Base-by-base conservation (phyloP, 2,329 filamentous ascomycete genomes). In the Ophiocordyceps camponoti-floridani region DNA sequence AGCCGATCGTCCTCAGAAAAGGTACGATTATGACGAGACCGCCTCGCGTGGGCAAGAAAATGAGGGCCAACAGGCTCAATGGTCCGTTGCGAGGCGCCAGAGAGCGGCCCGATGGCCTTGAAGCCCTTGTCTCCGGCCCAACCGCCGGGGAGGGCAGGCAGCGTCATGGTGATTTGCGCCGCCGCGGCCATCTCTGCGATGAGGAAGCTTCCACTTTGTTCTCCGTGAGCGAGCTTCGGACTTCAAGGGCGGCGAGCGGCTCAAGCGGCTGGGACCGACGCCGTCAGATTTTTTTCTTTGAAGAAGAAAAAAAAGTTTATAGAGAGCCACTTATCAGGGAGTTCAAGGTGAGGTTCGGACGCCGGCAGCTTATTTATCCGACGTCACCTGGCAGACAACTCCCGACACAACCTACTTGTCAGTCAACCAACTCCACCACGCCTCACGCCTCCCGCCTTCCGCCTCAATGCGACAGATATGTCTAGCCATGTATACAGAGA, bases 1-100 rank as follows among this genome's bases (percentile, higher is more conserved):
- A 98, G 93, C 53, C 88, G 84, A 64, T 98, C 91, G 66, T 98
- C 91, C 68, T 98, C 89, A 58, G 85, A 94, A 68, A 98, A 98
- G 44, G 91, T 98, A 59, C 91, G 87, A 72, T 94, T 86, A 68
- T 96, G 88, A 52, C 88, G 83, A 66, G 87, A 85, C 66, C 91
- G 84, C 60, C 91, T 88, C 56, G 91, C 91, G 65, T 96, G 88
- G 54, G 91, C 91, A 52, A 98, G 80, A 73, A 95, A 98, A 71
- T 95, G 86, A 65, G 91, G 89, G 54, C 91, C 91, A 54, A 96
- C 85, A 45, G 91, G 88, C 72, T 96, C 91, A 57, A 98, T 80
- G 61, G 83, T 89, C 60, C 91, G 82, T 69, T 88, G 80, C 43
- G 79, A 82, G 37, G 86, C 78, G 51, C 74, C 67, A 50, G 84